Base-by-base conservation (phyloP, 306 rosid species). In the Vicia sativa region DNA sequence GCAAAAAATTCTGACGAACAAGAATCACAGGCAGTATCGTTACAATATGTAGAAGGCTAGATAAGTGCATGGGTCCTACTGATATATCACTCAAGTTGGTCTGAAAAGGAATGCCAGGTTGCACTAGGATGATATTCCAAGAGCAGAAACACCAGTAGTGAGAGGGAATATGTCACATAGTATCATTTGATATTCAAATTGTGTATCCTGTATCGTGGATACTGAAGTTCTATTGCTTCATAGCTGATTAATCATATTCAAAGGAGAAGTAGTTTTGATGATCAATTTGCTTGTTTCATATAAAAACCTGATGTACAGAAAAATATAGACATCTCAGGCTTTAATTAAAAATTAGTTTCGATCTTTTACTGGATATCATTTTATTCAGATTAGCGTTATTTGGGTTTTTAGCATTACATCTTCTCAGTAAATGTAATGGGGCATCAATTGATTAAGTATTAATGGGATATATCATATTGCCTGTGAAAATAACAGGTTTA, bases 211-310 rank as follows among this genome's bases (percentile, higher is more conserved):
- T 38, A 23, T 14, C 31, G 44, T 18, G 26, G 45, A 60, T 57
- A 70, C 38, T 48, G 71, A 71, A 71, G 60, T 49, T 43, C 53
- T 48, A 43, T 55, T 39, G 62, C 46, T 63, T 43, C 42, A 25
- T 49, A 56, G 64, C 38, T 34, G 38, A 34, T 34, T 34, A 34
- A 34, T 34, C 7, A 2, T 34, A 34, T 34, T 34, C 38, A 34
- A 34, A 34, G 38, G 38, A 34, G 38, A 7, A 34, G 38, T 34
- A 34, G 38, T 34, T 34, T 34, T 34, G 38, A 34, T 34, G 38
- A 34, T 34, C 38, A 34, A 34, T 34, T 34, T 34, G 9, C 38
- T 8, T 7, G 38, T 34, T 34, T 34, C 38, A 34, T 34, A 34
- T 34, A 34, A 34, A 34, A 34, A 34, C 35, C 35, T 31, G 38